Conservation (phyloP, 257 asterid genomes). For the Solanum pimpinellifolium region DNA sequence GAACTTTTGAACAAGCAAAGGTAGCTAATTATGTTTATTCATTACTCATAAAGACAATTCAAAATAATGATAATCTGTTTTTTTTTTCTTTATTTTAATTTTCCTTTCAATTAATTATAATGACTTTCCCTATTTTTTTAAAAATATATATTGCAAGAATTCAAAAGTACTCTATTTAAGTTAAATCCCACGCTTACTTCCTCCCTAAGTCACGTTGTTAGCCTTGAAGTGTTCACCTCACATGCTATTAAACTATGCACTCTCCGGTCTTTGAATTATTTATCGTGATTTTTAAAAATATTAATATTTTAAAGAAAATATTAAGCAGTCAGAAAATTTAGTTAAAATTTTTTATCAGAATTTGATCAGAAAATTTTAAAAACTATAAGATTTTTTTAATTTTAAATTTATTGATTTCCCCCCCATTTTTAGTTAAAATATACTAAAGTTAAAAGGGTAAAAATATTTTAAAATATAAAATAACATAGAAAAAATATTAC, state of each 20-base stretch:
- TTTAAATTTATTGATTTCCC: accelerated
- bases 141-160: neutral
- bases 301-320: neutral
- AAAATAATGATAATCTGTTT: neutral
- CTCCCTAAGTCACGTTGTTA: neutral
- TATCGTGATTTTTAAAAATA: neutral
- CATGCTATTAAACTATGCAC: neutral
- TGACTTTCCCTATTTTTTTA: neutral
- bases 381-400: too few species aligned
- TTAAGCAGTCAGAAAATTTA: accelerated
- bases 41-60: neutral
- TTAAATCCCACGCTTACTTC: neutral
- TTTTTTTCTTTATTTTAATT: neutral
- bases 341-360: too few species aligned
- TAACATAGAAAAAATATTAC: too few species aligned
- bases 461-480: too few species aligned
- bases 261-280: neutral
- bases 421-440: too few species aligned
- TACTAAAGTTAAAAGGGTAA: too few species aligned
- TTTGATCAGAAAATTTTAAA: too few species aligned
- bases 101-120: neutral
- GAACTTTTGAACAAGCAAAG: neutral
- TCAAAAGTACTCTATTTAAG: neutral
- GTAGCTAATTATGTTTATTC: neutral
- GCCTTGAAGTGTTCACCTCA: neutral